Evolutionary conservation across 148 eudicot genomes (phyloP), one percentile per base, ranked within the genome.

Genomic region (Nyssa sinensis): DNA sequence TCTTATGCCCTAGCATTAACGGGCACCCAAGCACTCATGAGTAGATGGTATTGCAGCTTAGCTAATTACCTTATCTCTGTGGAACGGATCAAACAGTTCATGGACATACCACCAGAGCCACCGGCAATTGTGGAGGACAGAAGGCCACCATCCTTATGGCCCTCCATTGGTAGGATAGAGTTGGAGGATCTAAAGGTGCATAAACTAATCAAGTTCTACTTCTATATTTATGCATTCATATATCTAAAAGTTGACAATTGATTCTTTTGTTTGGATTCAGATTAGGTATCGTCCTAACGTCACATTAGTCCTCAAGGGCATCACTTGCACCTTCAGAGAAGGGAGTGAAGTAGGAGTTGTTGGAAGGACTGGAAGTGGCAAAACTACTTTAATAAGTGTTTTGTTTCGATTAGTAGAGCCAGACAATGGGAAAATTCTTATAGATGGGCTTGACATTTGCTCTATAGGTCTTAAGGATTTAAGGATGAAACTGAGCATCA

Each of bases 341-440:
- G 92, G 89, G 57, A 78, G 75, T 23, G 70, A 75, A 77, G 80
- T 88, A 11, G 95, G 92, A 55, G 85, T 90, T 19, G 92, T 90
- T 16, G 95, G 95, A 47, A 83, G 95, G 70, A 90, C 90, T 1
- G 88, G 92, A 23, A 88, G 92, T 72, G 95, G 95, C 11, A 90
- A 88, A 74, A 88, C 95, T n/a, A 90, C 90, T 32, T 78, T 90
- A 27, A 83, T 88, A 53, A 79, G 91, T 64, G 89, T 89, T 53
- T 75, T 86, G 66, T 90, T 90, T 63, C 86, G 89, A 8, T 59
- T 90, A 64, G 90, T 90, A 53, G 92, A 88, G 53, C 95, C 90
- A 28, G 58, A 75, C 17, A 76, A 84, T 51, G 92, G 90, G 69
- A 77, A 69, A 53, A 90, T 88, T 57, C 70, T 78, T 23, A 68